phyloP scores from a whole-genome alignment of 2,329 filamentous ascomycete genomes.

The Talaromyces funiculosus region DNA sequence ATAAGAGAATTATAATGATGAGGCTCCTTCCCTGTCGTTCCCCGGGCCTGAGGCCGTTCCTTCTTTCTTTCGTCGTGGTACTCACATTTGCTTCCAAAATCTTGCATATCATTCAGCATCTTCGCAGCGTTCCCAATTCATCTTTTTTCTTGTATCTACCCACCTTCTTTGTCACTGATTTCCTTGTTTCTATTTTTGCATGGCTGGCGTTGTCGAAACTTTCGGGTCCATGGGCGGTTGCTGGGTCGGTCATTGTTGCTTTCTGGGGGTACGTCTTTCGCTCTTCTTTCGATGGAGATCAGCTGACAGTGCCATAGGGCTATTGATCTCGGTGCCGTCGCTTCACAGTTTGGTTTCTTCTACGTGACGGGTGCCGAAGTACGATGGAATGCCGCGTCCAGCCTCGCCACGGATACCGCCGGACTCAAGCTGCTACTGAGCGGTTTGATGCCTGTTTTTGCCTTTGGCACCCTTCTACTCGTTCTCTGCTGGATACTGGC shows the following conservation, averaged over 20 bases:
- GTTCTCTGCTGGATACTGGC: conserved; percentile 20
- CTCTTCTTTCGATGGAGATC: not conserved
- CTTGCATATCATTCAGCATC: conserved; percentile 25
- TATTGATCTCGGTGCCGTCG: conserved; percentile 20
- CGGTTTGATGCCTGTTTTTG: conserved; percentile 24
- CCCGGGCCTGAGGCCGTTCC: conserved; percentile 20
- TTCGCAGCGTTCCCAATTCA: conserved; percentile 17
- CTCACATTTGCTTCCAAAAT: conserved; percentile 23
- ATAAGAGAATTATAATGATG: conserved; percentile 1
- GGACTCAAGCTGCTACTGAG: conserved; percentile 27
- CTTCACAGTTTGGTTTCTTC: conserved; percentile 28
- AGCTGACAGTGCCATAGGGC: conserved; percentile 14
- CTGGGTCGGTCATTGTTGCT: conserved; percentile 18
- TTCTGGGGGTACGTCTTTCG: conserved; percentile 21
- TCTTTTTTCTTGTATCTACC: conserved; percentile 25
- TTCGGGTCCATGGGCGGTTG: conserved; percentile 14
- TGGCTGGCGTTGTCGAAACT: conserved; percentile 22
- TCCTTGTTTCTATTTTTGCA: conserved; percentile 18
- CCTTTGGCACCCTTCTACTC: conserved; percentile 18
- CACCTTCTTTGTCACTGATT: conserved; percentile 27
- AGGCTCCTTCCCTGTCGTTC: conserved; percentile 4
- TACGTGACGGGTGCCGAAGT: conserved; percentile 28
- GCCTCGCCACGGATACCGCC: conserved; percentile 25
- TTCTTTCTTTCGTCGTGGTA: conserved; percentile 25
- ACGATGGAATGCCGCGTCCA: conserved; percentile 27